These are phyloP conservation scores for Thelonectria blattea DNA, from an alignment of 2,329 filamentous ascomycete genomes.

Conservation along the genomic window DNA sequence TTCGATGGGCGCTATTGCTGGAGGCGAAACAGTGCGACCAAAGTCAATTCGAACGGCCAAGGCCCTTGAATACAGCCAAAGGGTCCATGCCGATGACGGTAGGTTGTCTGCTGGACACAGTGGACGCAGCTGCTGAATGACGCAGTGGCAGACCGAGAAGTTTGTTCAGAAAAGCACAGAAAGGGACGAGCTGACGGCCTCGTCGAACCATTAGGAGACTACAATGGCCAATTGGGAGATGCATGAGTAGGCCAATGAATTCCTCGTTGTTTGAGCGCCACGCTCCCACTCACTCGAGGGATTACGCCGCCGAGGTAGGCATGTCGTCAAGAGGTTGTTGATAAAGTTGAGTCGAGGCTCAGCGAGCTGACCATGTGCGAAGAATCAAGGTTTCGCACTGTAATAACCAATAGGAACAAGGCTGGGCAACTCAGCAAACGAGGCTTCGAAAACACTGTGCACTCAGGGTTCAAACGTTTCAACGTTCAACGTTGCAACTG, in stretches of 20 bases:
- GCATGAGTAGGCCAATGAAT: neutral
- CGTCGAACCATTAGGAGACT: constrained; percentile 1
- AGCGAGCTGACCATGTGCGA: constrained; percentile 19
- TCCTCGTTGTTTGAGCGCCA: neutral
- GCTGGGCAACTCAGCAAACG: constrained; percentile 20
- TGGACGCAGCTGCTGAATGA: constrained; percentile 22
- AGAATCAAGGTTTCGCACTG: constrained; percentile 10
- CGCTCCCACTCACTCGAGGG: neutral
- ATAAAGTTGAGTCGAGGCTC: constrained; percentile 25
- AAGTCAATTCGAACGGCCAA: constrained; percentile 2
- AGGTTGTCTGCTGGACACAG: neutral
- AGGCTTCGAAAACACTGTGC: neutral
- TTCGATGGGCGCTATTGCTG: constrained; percentile 18
- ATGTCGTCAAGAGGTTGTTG: constrained; percentile 15
- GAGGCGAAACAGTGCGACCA: constrained; percentile 29
- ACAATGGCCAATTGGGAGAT: neutral
- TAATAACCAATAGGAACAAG: constrained; percentile 16
- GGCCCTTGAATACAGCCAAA: neutral
- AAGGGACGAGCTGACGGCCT: neutral
- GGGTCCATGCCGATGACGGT: neutral
- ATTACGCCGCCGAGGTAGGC: constrained; percentile 3
- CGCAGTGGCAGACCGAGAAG: constrained; percentile 22
- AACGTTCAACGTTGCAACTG: neutral
- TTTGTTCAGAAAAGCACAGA: constrained; percentile 1
- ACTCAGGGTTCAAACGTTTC: neutral